Evolutionary conservation across 441 rosid genomes (phyloP), one percentile per base, ranked within the genome.

Genomic region (Capsella rubella): DNA sequence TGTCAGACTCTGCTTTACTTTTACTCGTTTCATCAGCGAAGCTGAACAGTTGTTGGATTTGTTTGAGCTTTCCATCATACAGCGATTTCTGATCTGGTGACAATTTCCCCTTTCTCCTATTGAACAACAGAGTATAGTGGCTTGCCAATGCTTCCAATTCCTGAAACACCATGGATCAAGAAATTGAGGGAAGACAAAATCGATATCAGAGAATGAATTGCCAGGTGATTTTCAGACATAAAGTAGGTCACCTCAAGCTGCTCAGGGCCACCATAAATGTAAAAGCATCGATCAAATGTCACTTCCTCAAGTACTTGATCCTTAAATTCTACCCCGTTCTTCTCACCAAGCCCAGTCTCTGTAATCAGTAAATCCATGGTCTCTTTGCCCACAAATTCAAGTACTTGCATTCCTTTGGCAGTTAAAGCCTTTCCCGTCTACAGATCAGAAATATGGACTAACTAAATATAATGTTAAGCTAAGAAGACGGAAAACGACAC

Each of bases 241-340:
- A 21, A 65, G 69, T 75, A 71, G 54, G 15, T 72, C 47, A 95
- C 99, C 98, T 95, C 97, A 77, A 95, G 81, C 77, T 90, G 98
- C 80, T 95, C 97, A 70, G 98, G 99, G 74, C 99, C 99, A 59
- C 99, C 98, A 82, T 93, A 95, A 76, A 95, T 95, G 80, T 93
- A 95, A 86, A 95, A 95, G 85, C 96, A 95, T 34, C 97, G 88
- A 85, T 91, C 97, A 84, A 95, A 95, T 66, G 93, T 86, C 60
- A 93, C 89, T 82, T 95, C 98, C 83, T 91, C 98, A 67, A 77
- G 77, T 39, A 83, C 82, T 60, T 88, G 96, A 84, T 95, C 97
- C 66, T 75, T 75, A 71, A 82, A 55, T 14, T 68, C 82, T 83
- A 75, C 81, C 45, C 83, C 40, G 47, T 82, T 87, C 80, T 87